Evolutionary conservation across 306 rosid species (phyloP).

Genomic region (Sesbania bispinosa): DNA sequence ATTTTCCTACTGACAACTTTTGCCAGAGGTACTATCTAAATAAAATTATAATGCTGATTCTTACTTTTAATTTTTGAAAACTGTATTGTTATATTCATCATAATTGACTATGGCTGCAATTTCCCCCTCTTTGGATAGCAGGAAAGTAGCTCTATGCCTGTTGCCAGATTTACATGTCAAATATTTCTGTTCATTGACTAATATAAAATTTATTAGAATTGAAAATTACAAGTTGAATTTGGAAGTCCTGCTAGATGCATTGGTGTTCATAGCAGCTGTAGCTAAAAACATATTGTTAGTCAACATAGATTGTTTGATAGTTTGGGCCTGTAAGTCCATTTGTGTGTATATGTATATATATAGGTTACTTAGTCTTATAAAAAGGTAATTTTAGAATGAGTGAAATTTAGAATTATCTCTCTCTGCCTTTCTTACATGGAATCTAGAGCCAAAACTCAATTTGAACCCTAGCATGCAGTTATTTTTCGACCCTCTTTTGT

Average conservation of each 20-base stretch:
- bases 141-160: neutral
- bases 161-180: neutral
- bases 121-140: neutral
- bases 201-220: neutral
- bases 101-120: neutral
- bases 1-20: conserved; percentile 35
- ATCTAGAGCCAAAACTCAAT: too few species aligned
- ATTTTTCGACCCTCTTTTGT: too few species aligned
- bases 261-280: neutral
- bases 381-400: too few species aligned
- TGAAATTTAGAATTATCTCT: too few species aligned
- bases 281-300: neutral
- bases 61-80: conserved; percentile 9
- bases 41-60: conserved; percentile 4
- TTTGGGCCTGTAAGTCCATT: too few species aligned
- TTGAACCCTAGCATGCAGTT: too few species aligned
- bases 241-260: neutral
- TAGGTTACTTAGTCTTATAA: too few species aligned
- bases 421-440: too few species aligned
- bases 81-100: neutral
- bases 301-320: too few species aligned
- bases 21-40: conserved; percentile 52
- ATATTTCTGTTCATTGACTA: neutral
- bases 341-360: too few species aligned
- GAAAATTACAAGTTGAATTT: neutral